Evolutionary conservation across 371 early-diverging fungal species (phyloP), one percentile per base, ranked within the genome.

Genomic region (Mucor piriformis): DNA sequence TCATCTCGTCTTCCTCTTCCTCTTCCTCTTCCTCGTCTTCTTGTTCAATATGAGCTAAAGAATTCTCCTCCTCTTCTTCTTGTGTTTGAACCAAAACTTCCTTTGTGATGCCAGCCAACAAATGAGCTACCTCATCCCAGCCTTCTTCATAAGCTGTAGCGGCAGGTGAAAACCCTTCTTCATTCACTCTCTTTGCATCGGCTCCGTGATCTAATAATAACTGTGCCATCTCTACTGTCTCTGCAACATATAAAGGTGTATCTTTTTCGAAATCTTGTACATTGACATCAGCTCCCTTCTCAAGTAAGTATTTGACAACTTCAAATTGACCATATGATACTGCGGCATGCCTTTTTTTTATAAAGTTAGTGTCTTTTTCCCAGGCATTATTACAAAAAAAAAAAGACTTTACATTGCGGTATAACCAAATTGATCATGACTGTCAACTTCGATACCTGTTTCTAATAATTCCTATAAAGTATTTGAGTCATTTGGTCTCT

Each of bases 181-280:
- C 63, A 59, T 95, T 93, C 27, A 59, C 54, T 50, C 67, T 73
- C 4, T 69, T 71, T 8, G 89, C 78, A 64, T 93, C 84, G 1
- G 94, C 92, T 4, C 93, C 93, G 47, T 77, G 69, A 40, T 87
- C 83, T 25, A 94, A 47, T 42, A 96, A 70, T 51, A 86, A 59
- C 51, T 83, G 56, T 25, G 92, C 94, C 55, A 88, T 85, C n/a
- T 81, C 87, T 3, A 81, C 80, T 38, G 87, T 84, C 59, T 94
- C 94, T 53, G 86, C 86, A n/a, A 88, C 85, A 63, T 88, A 92
- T 33, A 96, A 76, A 11, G 95, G 93, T 18, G 95, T 92, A 61
- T 95, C 94, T 53, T 91, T 88, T 32, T 95, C 95, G 21, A 74
- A 61, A 65, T 95, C 95, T 46, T 74, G 72, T 24, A 93, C 72